These are phyloP conservation scores for Salvia sclarea DNA, from an alignment of 305 asterid species.

Conservation along the genomic window DNA sequence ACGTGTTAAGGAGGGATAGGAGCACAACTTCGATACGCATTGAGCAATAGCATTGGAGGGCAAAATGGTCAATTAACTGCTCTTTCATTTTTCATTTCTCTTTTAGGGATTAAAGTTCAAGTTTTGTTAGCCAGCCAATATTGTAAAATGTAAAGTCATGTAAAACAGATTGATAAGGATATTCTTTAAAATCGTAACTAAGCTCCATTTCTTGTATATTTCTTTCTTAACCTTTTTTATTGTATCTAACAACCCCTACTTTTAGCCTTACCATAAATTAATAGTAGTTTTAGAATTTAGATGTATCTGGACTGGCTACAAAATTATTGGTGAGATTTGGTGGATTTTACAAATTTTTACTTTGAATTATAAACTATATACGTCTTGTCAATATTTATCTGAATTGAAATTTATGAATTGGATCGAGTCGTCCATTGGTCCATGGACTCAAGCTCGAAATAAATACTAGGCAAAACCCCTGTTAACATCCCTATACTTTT, in stretches of 20 bases:
- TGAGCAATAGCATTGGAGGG: slow-evolving; percentile 34
- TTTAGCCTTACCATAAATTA: not conserved
- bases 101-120: slow-evolving; percentile 6
- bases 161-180: slow-evolving; percentile 1
- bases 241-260: not conserved
- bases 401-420: not conserved
- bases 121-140: slow-evolving; percentile 24
- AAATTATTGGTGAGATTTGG: not conserved
- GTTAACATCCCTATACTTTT: too few species aligned
- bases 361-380: not conserved
- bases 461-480: not conserved
- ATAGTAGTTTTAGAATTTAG: not conserved
- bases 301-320: not conserved
- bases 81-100: not conserved
- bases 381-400: not conserved
- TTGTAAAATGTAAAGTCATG: slow-evolving; percentile 17
- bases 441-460: not conserved
- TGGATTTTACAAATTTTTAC: not conserved
- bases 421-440: not conserved
- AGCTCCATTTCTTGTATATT: not conserved
- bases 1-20: slow-evolving; percentile 43
- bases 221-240: not conserved
- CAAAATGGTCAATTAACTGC: slow-evolving; percentile 30
- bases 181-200: slow-evolving; percentile 3
- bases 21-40: slow-evolving; percentile 33